These are phyloP conservation scores for Serendipita indica DNA, from an alignment of 768 basidiomycete species.

Conservation along the genomic window DNA sequence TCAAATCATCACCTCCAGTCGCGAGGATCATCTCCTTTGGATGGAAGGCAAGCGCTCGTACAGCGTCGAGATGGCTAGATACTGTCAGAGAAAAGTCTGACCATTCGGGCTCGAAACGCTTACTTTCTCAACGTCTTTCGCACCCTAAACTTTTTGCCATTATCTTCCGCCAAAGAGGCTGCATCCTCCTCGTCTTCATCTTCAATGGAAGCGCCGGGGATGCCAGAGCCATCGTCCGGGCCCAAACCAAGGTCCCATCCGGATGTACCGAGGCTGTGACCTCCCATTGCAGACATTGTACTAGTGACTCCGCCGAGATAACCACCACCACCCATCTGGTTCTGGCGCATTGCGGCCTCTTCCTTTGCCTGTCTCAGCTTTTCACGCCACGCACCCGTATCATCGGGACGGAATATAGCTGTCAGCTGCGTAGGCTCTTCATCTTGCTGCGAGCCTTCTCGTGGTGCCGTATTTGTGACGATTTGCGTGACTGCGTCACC, in stretches of 20 bases:
- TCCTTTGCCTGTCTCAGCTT: conserved; percentile 19
- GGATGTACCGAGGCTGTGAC: neutral
- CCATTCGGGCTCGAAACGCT: conserved; percentile 23
- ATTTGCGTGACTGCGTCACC: conserved; percentile 5
- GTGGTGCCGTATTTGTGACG: conserved; percentile 1
- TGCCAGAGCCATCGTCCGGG: conserved; percentile 21
- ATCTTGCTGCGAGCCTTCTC: conserved; percentile 25
- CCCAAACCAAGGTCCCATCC: conserved; percentile 16
- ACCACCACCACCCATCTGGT: neutral
- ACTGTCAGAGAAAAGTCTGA: conserved; percentile 1
- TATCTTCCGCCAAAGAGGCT: conserved; percentile 45
- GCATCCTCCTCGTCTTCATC: conserved; percentile 47
- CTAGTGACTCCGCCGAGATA: neutral
- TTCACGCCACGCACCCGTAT: conserved; percentile 75
- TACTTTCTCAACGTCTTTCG: conserved; percentile 81
- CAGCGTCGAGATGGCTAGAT: conserved; percentile 78
- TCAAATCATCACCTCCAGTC: conserved; percentile 90
- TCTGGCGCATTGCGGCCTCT: conserved; percentile 1
- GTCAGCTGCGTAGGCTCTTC: conserved; percentile 43
- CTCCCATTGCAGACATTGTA: neutral
- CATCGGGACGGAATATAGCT: conserved; percentile 78
- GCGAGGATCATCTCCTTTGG: conserved; percentile 72
- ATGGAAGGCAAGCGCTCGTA: conserved; percentile 81
- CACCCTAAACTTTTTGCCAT: conserved; percentile 66
- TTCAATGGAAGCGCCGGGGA: conserved; percentile 27